These are phyloP conservation scores for Leonotis leonurus DNA, from an alignment of 257 asterid genomes.

Conservation along the genomic window DNA sequence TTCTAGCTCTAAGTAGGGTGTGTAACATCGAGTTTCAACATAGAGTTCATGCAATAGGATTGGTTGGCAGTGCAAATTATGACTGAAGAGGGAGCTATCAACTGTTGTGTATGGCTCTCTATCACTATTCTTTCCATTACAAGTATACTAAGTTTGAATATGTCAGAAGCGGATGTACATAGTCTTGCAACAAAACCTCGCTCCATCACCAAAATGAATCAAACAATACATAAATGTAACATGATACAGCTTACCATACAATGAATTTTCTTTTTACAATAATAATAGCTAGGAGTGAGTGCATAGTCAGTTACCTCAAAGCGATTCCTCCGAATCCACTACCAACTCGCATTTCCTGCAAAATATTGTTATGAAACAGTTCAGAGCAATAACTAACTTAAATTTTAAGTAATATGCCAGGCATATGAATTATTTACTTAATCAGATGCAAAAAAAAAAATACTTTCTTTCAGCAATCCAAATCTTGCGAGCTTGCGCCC, in stretches of 20 bases:
- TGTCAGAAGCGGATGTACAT: background rate
- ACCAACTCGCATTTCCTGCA: conserved; percentile 83
- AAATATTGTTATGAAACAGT: background rate
- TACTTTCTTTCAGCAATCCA: conserved; percentile 80
- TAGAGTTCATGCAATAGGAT: background rate
- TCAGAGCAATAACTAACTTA: background rate
- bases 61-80: background rate
- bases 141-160: background rate
- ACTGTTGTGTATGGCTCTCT: background rate
- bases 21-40: background rate
- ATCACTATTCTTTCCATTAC: background rate
- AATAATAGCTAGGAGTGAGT: background rate
- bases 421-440: background rate
- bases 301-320: conserved; percentile 47
- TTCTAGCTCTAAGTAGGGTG: background rate
- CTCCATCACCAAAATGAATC: background rate
- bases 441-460: background rate
- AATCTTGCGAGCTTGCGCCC: conserved; percentile 98
- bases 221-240: background rate
- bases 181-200: background rate
- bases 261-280: background rate
- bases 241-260: no score
- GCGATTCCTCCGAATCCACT: conserved; percentile 84
- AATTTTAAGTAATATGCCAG: background rate
- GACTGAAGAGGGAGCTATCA: conserved; percentile 4